phyloP scores from a whole-genome alignment of 768 basidiomycete genomes.

The Boletus tomentosulus region DNA sequence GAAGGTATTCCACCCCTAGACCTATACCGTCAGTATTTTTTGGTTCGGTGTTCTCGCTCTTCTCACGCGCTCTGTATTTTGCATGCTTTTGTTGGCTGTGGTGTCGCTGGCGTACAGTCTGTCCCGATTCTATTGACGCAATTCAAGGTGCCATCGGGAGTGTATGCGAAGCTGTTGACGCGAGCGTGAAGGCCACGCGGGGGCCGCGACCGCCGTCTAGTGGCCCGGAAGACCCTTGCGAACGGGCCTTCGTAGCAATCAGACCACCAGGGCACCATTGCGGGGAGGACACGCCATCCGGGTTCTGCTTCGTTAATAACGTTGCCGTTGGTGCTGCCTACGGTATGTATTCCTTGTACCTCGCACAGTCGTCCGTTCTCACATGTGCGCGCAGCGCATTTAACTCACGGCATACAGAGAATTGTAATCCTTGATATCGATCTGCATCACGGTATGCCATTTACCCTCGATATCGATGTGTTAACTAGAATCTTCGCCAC shows the following conservation, averaged over 20 bases:
- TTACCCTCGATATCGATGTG: background rate
- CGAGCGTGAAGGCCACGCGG: constrained; percentile 38
- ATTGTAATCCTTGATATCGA: constrained; percentile 87
- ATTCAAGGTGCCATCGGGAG: constrained; percentile 81
- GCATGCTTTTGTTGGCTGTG: background rate
- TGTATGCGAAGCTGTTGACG: constrained; percentile 85
- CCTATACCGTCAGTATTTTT: constrained; percentile 60
- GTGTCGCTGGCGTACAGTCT: constrained; percentile 47
- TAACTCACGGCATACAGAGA: constrained; percentile 72
- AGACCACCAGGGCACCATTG: constrained; percentile 95
- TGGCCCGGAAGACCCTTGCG: constrained; percentile 15
- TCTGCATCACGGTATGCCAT: constrained; percentile 24
- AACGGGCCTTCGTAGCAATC: constrained; percentile 74
- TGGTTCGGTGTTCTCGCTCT: background rate
- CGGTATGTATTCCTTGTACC: constrained; percentile 45
- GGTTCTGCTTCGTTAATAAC: constrained; percentile 96
- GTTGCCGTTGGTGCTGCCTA: constrained; percentile 87
- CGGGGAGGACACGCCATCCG: constrained; percentile 82
- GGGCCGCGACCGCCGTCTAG: constrained; percentile 11
- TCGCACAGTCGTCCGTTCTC: background rate
- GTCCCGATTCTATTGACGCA: constrained; percentile 67
- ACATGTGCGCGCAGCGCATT: constrained; percentile 55
- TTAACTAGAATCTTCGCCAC: background rate
- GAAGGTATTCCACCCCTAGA: constrained; percentile 69
- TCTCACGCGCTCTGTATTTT: background rate